Evolutionary conservation across 2,329 filamentous ascomycete genomes (phyloP).

Genomic region (Cladophialophora exuberans): DNA sequence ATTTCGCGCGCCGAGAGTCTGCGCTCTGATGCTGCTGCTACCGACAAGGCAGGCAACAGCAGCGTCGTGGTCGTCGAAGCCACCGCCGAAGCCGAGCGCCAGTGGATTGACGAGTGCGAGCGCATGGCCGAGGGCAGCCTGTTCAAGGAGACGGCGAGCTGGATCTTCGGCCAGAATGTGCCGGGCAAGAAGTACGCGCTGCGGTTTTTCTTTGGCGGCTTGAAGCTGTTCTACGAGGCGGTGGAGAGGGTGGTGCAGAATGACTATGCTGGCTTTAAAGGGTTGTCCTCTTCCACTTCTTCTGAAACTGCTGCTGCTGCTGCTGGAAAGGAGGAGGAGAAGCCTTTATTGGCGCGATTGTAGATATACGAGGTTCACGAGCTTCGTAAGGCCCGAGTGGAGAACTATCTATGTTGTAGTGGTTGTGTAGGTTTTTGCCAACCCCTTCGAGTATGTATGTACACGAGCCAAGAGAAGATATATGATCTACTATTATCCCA

Average conservation of each 20-base stretch:
- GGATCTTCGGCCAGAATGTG: constrained; percentile 61
- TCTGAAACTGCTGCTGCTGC: neutral
- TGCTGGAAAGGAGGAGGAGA: neutral
- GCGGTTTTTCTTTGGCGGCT: constrained; percentile 30
- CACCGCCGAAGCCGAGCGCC: constrained; percentile 48
- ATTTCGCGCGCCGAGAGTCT: constrained; percentile 55
- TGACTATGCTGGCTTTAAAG: constrained; percentile 21
- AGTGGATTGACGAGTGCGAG: constrained; percentile 55
- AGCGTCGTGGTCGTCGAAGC: constrained; percentile 50
- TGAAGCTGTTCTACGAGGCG: constrained; percentile 24
- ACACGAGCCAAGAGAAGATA: too few relatives aligned
- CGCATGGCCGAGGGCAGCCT: constrained; percentile 38
- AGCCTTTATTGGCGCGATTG: neutral
- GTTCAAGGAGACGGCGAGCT: constrained; percentile 54
- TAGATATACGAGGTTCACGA: too few relatives aligned
- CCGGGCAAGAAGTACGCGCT: constrained; percentile 51
- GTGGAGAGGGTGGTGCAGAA: constrained; percentile 22
- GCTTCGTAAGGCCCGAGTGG: too few relatives aligned
- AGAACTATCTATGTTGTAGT: too few relatives aligned
- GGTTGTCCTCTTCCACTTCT: too few relatives aligned
- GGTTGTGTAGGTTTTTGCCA: too few relatives aligned
- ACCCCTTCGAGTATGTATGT: too few relatives aligned
- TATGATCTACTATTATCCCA: too few relatives aligned
- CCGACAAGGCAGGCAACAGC: too few relatives aligned
- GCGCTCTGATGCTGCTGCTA: too few relatives aligned